Percentiles rank a stretch among this genome's conserved stretches.
phyloP scores from a whole-genome alignment of 2,329 filamentous ascomycete genomes.

The Cadophora gregata region DNA sequence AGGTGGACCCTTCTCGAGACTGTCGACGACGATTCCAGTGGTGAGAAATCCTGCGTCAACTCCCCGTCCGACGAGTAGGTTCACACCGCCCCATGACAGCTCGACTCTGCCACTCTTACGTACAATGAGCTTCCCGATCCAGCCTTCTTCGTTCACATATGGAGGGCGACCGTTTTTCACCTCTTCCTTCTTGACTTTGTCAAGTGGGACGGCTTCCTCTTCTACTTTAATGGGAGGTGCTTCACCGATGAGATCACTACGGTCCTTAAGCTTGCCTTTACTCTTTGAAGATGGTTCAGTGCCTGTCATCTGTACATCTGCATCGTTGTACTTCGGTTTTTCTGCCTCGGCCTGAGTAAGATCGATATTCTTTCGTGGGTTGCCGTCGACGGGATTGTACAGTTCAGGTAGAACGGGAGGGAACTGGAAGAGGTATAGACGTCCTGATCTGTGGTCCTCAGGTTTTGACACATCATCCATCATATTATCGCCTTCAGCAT shows the following conservation, averaged over 20 bases:
- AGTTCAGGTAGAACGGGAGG: slow-evolving; percentile 66
- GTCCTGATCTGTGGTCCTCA: slow-evolving; percentile 52
- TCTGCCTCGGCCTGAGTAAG: slow-evolving; percentile 11
- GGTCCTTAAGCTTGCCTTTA: slow-evolving; percentile 28
- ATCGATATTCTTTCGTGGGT: slow-evolving; percentile 24
- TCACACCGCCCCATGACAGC: slow-evolving; percentile 66
- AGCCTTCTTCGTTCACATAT: slow-evolving; percentile 55
- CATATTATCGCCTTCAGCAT: slow-evolving; percentile 49
- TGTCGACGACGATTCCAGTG: slow-evolving; percentile 64
- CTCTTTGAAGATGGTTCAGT: slow-evolving; percentile 23
- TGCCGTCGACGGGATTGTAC: slow-evolving; percentile 38
- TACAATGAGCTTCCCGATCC: slow-evolving; percentile 64
- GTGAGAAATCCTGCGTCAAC: slow-evolving; percentile 62
- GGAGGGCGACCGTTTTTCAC: slow-evolving; percentile 30
- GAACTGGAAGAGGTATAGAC: slow-evolving; percentile 69
- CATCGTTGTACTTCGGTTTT: slow-evolving; percentile 18
- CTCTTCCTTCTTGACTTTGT: slow-evolving; percentile 34
- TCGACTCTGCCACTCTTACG: slow-evolving; percentile 67
- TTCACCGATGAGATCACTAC: slow-evolving; percentile 39
- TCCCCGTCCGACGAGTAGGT: slow-evolving; percentile 57
- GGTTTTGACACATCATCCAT: slow-evolving; percentile 34
- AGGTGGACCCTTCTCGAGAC: slow-evolving; percentile 46
- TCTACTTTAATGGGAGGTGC: slow-evolving; percentile 51
- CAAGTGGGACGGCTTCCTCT: slow-evolving; percentile 32
- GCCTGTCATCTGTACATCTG: slow-evolving; percentile 28